Base-by-base conservation (phyloP, 2,329 filamentous ascomycete species). In the Zarea fungicola region DNA sequence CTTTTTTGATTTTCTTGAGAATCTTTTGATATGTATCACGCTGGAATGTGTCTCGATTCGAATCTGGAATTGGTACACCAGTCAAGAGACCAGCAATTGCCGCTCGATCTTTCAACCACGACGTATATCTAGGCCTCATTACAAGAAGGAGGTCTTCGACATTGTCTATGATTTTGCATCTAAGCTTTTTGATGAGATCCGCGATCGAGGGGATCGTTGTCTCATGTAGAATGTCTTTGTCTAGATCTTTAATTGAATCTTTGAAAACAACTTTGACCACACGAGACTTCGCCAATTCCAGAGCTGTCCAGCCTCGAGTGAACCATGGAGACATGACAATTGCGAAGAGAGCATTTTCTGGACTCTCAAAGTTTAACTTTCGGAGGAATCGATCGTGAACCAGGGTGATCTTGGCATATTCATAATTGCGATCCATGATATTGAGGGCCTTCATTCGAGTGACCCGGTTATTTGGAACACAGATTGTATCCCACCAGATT, bases 401-500 rank as follows among this genome's bases (percentile, higher is more conserved):
- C 6, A 59, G 28, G 6, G 58, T 60, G 16, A 39, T 29, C 11
- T 42, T 22, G 2, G 59, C 56, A 21, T 48, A 18, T n/a, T 35
- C 28, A 40, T 63, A 64, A 44, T 60, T 62, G 13, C 23, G 21
- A 23, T 63, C 53, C 53, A 65, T 62, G 1, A 26, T 26, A 35
- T 31, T 45, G 11, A 63, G 52, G 1, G 57, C 58, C 36, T 51
- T 50, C 4, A 8, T 50, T 16, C 57, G 54, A 10, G 54, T 52
- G 3, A 37, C 39, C 19, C 52, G 48, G 9, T 55, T 52, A 13
- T 37, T 44, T 8, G 62, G 59, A 37, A 63, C 56, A 14, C 54
- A 62, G 5, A 63, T 49, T 4, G 60, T 56, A 46, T 63, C 62
- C 62, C 61, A 64, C 62, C 60, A 65, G 13, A 62, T 59, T 11